Evolutionary conservation across 805 yeast genomes (phyloP).

Genomic region (Saccharomycopsis guyanensis): DNA sequence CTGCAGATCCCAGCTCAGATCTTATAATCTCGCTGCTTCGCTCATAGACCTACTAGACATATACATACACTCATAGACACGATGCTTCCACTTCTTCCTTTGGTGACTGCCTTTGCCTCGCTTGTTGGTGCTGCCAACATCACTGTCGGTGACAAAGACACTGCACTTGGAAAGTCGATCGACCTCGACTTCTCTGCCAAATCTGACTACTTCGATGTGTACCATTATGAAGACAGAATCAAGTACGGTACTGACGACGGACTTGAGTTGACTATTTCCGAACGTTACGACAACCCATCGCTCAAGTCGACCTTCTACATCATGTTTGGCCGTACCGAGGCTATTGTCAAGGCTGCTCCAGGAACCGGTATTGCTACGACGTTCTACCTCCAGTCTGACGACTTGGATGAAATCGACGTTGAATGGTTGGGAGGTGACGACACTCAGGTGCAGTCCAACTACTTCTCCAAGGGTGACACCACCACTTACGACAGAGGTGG

Average conservation of each 20-base stretch:
- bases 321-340: conserved; percentile 84
- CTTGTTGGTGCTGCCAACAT: conserved; percentile 1
- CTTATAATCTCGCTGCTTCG: no score
- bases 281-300: conserved; percentile 71
- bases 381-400: conserved; percentile 63
- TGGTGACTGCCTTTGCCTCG: not conserved
- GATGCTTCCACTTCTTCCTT: not conserved
- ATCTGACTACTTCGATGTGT: conserved; percentile 25
- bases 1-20: no score
- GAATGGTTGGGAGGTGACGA: conserved; percentile 84
- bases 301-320: conserved; percentile 71
- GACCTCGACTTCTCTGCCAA: conserved; percentile 11
- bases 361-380: conserved; percentile 80
- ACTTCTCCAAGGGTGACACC: conserved; percentile 73
- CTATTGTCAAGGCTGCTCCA: conserved; percentile 57
- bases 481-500: conserved; percentile 74
- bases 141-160: conserved; percentile 6
- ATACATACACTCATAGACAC: not conserved
- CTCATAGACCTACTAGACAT: no score
- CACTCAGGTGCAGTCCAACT: conserved; percentile 69
- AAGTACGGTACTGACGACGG: conserved; percentile 47
- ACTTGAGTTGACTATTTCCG: conserved; percentile 47
- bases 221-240: conserved; percentile 35
- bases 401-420: conserved; percentile 80
- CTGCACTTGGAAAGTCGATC: conserved; percentile 17